phyloP scores from a whole-genome alignment of 2,329 filamentous ascomycete species.

The Fusarium cyanostomum region DNA sequence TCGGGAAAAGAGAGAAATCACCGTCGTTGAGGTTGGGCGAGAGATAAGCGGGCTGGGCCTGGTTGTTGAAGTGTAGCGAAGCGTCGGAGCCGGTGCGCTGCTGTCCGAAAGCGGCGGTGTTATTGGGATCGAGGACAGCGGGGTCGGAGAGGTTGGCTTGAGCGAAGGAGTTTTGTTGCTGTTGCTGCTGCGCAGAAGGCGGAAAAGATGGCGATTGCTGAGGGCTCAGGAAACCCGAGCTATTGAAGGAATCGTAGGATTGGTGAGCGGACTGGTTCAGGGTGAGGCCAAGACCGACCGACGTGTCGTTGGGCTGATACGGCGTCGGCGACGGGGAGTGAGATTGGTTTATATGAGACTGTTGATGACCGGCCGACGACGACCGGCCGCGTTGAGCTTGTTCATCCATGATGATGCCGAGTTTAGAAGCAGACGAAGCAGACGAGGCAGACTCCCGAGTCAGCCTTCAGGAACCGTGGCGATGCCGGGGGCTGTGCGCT shows the following conservation, averaged over 20 bases:
- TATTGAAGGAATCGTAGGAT: constrained; percentile 53
- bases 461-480: constrained; percentile 57
- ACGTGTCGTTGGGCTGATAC: constrained; percentile 58
- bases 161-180: constrained; percentile 44
- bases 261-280: constrained; percentile 60
- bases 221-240: constrained; percentile 61
- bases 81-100: constrained; percentile 51
- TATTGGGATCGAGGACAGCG: constrained; percentile 53
- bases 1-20: constrained; percentile 73
- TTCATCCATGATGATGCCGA: constrained; percentile 54
- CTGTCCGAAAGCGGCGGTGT: constrained; percentile 53
- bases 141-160: constrained; percentile 50
- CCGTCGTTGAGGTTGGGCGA: constrained; percentile 61
- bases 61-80: constrained; percentile 53
- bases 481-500: constrained; percentile 55
- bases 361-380: constrained; percentile 66
- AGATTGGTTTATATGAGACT: constrained; percentile 73
- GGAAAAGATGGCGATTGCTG: constrained; percentile 52
- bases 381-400: constrained; percentile 64
- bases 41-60: constrained; percentile 58
- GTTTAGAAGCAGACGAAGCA: constrained; percentile 45
- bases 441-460: constrained; percentile 57
- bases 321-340: constrained; percentile 71
- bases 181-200: constrained; percentile 46
- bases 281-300: constrained; percentile 66